These are phyloP conservation scores for Leccinum longicurvipes DNA, from an alignment of 768 basidiomycete genomes.

Conservation along the genomic window DNA sequence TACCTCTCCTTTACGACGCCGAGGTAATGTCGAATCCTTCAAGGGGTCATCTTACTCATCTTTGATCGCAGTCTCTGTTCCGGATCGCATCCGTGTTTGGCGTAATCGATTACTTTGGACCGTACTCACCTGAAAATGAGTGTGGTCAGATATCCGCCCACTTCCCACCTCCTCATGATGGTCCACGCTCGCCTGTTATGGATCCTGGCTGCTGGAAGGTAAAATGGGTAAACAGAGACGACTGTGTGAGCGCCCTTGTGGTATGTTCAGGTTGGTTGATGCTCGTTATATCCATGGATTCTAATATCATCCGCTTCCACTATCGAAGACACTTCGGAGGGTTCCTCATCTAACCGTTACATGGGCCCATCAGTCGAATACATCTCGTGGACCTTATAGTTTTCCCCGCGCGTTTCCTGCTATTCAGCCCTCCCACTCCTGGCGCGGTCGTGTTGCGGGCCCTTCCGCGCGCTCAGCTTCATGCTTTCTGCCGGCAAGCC, in stretches of 20 bases:
- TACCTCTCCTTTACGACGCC: conserved; percentile 58
- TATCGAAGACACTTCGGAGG: conserved; percentile 59
- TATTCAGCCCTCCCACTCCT: conserved; percentile 11
- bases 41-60: conserved; percentile 4
- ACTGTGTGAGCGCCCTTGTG: conserved; percentile 69
- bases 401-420: conserved; percentile 9
- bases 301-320: background rate
- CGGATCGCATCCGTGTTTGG: conserved; percentile 61
- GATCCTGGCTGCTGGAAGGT: conserved; percentile 65
- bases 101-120: conserved; percentile 52
- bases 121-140: conserved; percentile 24
- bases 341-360: conserved; percentile 72
- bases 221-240: conserved; percentile 76
- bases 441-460: conserved; percentile 15
- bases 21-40: conserved; percentile 39
- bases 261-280: conserved; percentile 36
- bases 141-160: conserved; percentile 15
- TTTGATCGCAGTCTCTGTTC: conserved; percentile 43
- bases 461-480: conserved; percentile 10
- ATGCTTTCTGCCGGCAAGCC: conserved; percentile 16
- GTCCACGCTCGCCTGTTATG: conserved; percentile 54
- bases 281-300: background rate
- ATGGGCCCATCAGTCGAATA: conserved; percentile 67
- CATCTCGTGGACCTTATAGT: conserved; percentile 10
- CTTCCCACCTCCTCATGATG: conserved; percentile 53